A percentile compares a stretch with the other conserved stretches of the same genome.
Conservation (phyloP, 2,329 filamentous ascomycete species). For the Neofusicoccum umdonicola region DNA sequence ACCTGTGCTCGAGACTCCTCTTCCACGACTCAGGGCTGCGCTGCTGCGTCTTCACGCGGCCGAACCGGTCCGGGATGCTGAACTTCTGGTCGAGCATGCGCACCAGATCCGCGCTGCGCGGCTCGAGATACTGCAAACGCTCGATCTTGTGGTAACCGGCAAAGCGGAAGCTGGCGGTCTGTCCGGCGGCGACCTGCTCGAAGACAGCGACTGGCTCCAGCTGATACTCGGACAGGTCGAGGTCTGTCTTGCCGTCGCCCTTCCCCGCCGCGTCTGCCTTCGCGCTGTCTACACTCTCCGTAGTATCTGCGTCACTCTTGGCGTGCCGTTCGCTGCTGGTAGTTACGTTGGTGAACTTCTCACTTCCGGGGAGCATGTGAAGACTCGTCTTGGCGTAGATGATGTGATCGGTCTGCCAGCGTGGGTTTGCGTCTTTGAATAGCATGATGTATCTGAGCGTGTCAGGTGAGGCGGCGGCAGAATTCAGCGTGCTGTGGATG, state of each 20-base stretch:
- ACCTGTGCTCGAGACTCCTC: slow-evolving; percentile 24
- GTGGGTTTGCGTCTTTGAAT: slow-evolving; percentile 27
- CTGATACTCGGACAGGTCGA: neutral
- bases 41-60: slow-evolving; percentile 20
- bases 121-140: slow-evolving; percentile 24
- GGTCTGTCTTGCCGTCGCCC: neutral
- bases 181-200: slow-evolving; percentile 19
- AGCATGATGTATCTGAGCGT: slow-evolving; percentile 25
- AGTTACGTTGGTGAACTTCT: neutral
- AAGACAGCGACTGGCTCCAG: slow-evolving; percentile 25
- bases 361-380: slow-evolving; percentile 23
- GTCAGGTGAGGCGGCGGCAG: slow-evolving; percentile 22
- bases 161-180: slow-evolving; percentile 21
- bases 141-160: slow-evolving; percentile 26
- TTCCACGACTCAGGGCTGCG: slow-evolving; percentile 24
- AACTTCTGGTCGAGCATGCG: slow-evolving; percentile 33
- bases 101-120: slow-evolving; percentile 23
- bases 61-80: slow-evolving; percentile 20
- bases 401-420: slow-evolving; percentile 26
- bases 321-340: neutral
- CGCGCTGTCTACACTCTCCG: neutral
- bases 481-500: slow-evolving; percentile 18
- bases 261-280: neutral
- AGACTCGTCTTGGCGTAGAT: slow-evolving; percentile 31
- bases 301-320: neutral